Evolutionary conservation across 441 rosid species (phyloP).

Genomic region (Eutrema salsugineum): DNA sequence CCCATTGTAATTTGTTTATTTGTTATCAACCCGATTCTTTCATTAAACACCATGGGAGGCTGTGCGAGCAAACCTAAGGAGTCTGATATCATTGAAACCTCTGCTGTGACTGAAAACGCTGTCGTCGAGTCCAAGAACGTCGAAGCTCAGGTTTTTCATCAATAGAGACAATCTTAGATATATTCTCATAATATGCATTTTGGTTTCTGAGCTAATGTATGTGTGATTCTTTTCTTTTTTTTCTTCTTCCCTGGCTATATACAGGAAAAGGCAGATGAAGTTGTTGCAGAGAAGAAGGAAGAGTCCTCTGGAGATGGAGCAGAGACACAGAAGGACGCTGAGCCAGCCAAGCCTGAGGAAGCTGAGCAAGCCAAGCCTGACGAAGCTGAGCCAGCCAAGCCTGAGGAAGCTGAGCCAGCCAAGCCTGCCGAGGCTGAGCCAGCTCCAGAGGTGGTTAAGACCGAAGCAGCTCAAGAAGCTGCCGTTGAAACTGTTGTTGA

Average conservation of each 20-base stretch:
- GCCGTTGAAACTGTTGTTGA: not conserved
- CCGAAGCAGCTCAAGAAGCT: conserved; percentile 9
- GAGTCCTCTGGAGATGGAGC: conserved; percentile 33
- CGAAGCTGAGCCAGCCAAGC: conserved; percentile 9
- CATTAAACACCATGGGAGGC: conserved; percentile 40
- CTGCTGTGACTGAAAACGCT: conserved; percentile 23
- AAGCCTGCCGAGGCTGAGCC: conserved; percentile 20
- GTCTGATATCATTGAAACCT: conserved; percentile 20
- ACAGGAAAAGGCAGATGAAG: conserved; percentile 37
- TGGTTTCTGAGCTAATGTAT: not conserved
- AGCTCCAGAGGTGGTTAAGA: conserved; percentile 22
- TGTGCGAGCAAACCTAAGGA: conserved; percentile 54
- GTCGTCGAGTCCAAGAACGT: conserved; percentile 23
- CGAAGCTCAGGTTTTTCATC: conserved; percentile 23
- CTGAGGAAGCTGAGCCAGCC: not conserved
- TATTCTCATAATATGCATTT: not conserved
- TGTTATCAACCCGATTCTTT: not conserved
- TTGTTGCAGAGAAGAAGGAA: conserved; percentile 29
- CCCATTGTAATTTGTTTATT: conserved; percentile 7
- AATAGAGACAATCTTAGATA: not conserved
- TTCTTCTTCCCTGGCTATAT: not conserved
- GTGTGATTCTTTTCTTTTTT: not conserved
- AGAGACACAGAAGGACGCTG: conserved; percentile 23
- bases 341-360: too few species aligned
- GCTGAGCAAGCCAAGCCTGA: conserved; percentile 19